Base-by-base conservation (phyloP, 2,329 filamentous ascomycete genomes). In the Cordyceps fumosorosea region DNA sequence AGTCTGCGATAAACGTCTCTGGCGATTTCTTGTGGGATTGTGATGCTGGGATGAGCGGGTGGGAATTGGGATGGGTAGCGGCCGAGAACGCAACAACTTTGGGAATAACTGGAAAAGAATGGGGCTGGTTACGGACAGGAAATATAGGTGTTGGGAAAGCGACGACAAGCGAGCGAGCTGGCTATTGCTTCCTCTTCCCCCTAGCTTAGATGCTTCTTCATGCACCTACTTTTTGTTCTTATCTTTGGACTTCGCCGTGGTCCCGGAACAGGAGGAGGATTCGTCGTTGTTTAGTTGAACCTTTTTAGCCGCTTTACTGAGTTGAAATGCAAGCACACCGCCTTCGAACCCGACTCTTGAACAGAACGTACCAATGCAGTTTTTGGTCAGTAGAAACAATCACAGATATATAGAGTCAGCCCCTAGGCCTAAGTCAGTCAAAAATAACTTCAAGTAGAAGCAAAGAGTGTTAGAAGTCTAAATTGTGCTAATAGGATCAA, bases 401-500 rank as follows among this genome's bases (percentile, higher is more conserved):
- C 34, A 10, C 12, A 12, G 7, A 14, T 11, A 10, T 37, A 37
- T 37, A 37, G 34, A 3, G 12, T 12, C 29, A 8, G 8, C 4
- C 29, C 3, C 44, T n/a, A 12, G 20, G 44, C 44, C 6, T 22
- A 12, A 47, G 18, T n/a, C 42, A n/a, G 42, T 2, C 18, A 7
- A n/a, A 40, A 44, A 44, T 18, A 8, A n/a, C 16, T 5, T 44
- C 20, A 47, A n/a, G n/a, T 44, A 20, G 8, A 34, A 48, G 44
- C 47, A 32, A 51, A 59, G 29, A 52, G 20, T 34, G 22, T 51
- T 29, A 29, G 2, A 16, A 32, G 24, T 59, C 56, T 59, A 42
- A 52, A 59, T 52, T 52, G 34, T 59, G 24, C 32, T 48, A 22
- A 20, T 52, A 59, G 56, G 56, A 44, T 50, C 45, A 58, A 50